Evolutionary conservation across 2,329 filamentous ascomycete species (phyloP), one percentile per base, ranked within the genome.

Genomic region (Zarea fungicola): DNA sequence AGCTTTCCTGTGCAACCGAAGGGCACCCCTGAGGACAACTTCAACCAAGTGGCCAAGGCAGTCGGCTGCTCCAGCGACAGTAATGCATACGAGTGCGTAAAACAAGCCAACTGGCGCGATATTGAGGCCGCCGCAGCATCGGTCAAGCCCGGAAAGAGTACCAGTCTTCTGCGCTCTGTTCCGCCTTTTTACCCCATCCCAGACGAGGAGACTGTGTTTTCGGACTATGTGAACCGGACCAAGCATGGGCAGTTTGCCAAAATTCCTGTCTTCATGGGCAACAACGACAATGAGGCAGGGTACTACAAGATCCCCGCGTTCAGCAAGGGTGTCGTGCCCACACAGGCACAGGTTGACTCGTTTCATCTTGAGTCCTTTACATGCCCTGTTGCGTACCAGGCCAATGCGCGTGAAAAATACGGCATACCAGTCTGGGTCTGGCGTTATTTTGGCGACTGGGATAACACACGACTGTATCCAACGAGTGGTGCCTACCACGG

Each of bases 401-500:
- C 66, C 4, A 50, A 55, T 2, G 65, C 64, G 1, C 68, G 71
- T 7, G 56, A 55, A 1, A 39, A 48, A 1, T 55, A 67, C 19
- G 62, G 58, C 6, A 62, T 74, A 2, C 62, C 70, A 0, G 58
- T 67, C 8, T 78, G 71, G 69, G 64, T 64, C 4, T 75, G 70
- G 40, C 70, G 73, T 25, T 78, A 75, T 55, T 65, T 72, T 42
- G 74, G 66, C 18, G 72, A 77, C 54, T 78, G 72, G 70, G 54
- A 69, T 25, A 77, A 75, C 49, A 69, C 70, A 1, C 62, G 71
- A 0, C 60, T 77, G 21, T 74, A 70, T 47, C 63, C 65, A 0
- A 65, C 61, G 5, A 74, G 70, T 34, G 71, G 72, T 4, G 71
- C 73, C 1, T 78, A 76, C 52, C 75, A 78, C 42, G 75, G 71